Percentiles rank a stretch among this genome's conserved stretches.
Evolutionary conservation across 139 green algal species (phyloP).

Genomic region (Auxenochlorella protothecoides): DNA sequence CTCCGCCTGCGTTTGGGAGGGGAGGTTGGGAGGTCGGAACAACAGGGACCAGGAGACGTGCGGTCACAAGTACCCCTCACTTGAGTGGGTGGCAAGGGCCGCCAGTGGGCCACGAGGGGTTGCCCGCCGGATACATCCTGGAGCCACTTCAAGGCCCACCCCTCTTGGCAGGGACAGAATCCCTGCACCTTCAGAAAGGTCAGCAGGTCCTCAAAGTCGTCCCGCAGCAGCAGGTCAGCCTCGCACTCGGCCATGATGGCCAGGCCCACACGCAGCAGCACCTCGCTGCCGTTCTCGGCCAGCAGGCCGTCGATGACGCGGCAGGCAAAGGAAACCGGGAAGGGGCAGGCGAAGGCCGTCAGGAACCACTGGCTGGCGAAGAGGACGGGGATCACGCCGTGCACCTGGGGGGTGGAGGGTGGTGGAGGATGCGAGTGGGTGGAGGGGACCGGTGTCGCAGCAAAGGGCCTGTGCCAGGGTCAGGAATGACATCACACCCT

Average conservation of each 20-base stretch:
- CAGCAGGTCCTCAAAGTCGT: slow-evolving; percentile 79
- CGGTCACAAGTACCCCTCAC: too few species aligned
- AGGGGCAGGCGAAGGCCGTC: slow-evolving; percentile 78
- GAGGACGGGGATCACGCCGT: slow-evolving; percentile 63
- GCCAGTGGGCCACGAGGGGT: too few species aligned
- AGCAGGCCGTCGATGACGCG: slow-evolving; percentile 86
- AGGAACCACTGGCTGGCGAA: slow-evolving; percentile 89
- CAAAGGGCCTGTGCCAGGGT: background rate
- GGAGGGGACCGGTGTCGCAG: background rate
- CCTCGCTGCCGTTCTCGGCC: slow-evolving; percentile 32
- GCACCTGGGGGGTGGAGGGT: slow-evolving; percentile 22
- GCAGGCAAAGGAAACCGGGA: slow-evolving; percentile 64
- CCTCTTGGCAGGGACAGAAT: background rate
- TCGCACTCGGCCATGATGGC: slow-evolving; percentile 59
- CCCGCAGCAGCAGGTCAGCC: slow-evolving; percentile 42
- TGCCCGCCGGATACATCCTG: too few species aligned
- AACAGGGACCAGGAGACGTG: background rate
- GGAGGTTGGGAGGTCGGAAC: background rate
- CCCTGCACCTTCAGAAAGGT: slow-evolving; percentile 63
- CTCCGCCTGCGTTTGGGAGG: slow-evolving; percentile 2
- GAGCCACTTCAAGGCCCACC: too few species aligned
- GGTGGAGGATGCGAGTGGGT: background rate
- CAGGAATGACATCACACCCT: background rate
- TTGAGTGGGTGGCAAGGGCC: too few species aligned
- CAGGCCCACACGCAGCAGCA: slow-evolving; percentile 48